These are phyloP conservation scores for Russula emetica DNA, from an alignment of 768 basidiomycete species.

Conservation along the genomic window DNA sequence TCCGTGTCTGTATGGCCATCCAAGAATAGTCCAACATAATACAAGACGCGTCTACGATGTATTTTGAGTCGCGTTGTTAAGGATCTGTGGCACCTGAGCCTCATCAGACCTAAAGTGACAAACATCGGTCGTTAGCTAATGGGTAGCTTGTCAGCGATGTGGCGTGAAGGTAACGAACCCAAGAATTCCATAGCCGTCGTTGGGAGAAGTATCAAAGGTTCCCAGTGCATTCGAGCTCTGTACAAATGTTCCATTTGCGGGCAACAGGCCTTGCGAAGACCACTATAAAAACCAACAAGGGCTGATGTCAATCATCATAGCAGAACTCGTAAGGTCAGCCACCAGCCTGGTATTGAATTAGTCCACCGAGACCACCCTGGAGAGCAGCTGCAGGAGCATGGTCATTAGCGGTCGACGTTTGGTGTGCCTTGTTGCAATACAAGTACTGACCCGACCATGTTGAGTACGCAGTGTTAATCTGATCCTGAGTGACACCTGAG, in stretches of 20 bases:
- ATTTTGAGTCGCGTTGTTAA: conserved; percentile 10
- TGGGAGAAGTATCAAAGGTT: conserved; percentile 16
- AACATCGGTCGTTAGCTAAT: not conserved
- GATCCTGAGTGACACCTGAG: conserved; percentile 12
- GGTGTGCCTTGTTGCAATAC: not conserved
- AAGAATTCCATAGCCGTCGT: conserved; percentile 26
- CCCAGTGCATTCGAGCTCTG: conserved; percentile 6
- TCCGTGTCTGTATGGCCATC: conserved; percentile 3
- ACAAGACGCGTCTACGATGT: not conserved
- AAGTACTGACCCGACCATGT: conserved; percentile 18
- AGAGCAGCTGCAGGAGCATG: conserved; percentile 1
- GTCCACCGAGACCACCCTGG: conserved; percentile 11
- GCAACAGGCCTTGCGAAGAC: conserved; percentile 11
- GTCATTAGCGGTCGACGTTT: not conserved
- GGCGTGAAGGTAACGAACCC: conserved; percentile 16
- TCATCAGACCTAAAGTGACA: not conserved
- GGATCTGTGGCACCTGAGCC: conserved; percentile 3
- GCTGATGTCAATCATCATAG: not conserved
- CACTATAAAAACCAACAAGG: conserved; percentile 6
- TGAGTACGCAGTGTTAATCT: conserved; percentile 13
- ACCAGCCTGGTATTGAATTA: conserved; percentile 25
- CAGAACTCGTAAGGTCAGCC: not conserved
- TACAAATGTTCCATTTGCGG: conserved; percentile 18
- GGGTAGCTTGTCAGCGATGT: not conserved
- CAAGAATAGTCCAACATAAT: not conserved